Evolutionary conservation across 768 basidiomycete genomes (phyloP).

Genomic region (Russula sp.): DNA sequence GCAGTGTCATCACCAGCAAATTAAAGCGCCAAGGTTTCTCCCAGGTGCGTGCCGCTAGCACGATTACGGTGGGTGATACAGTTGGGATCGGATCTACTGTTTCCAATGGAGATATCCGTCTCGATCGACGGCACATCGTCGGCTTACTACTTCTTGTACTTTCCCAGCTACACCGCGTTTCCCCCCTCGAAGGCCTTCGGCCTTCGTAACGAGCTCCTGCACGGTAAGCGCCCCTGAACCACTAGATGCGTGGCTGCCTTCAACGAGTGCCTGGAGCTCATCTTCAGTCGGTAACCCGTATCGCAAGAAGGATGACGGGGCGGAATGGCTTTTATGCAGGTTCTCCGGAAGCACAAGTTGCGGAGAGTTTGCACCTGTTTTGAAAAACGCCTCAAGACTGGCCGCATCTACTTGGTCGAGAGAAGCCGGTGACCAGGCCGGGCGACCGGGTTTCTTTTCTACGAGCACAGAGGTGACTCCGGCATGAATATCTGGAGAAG

Average conservation of each 20-base stretch:
- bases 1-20: too few relatives aligned
- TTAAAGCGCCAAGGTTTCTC: not conserved
- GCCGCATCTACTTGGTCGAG: conserved; percentile 56
- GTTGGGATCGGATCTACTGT: conserved; percentile 34
- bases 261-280: conserved; percentile 65
- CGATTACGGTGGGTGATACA: not conserved
- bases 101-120: conserved; percentile 59
- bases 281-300: conserved; percentile 75
- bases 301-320: conserved; percentile 34
- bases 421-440: conserved; percentile 68
- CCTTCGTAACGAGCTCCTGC: conserved; percentile 60
- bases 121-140: conserved; percentile 60
- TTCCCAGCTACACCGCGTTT: conserved; percentile 70
- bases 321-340: conserved; percentile 31
- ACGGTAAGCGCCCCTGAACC: conserved; percentile 59
- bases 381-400: conserved; percentile 67
- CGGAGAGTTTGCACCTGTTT: conserved; percentile 41
- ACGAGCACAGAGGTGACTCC: conserved; percentile 73
- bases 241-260: conserved; percentile 58
- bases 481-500: conserved; percentile 76
- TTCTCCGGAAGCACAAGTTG: conserved; percentile 33
- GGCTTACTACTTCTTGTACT: conserved; percentile 68
- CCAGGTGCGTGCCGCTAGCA: not conserved
- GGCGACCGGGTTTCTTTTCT: conserved; percentile 50
- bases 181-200: conserved; percentile 46